A percentile compares a stretch with the other conserved stretches of the same genome.
Evolutionary conservation across 73 alveolate species (phyloP).

Genomic region (Tetrahymena thermophila): DNA sequence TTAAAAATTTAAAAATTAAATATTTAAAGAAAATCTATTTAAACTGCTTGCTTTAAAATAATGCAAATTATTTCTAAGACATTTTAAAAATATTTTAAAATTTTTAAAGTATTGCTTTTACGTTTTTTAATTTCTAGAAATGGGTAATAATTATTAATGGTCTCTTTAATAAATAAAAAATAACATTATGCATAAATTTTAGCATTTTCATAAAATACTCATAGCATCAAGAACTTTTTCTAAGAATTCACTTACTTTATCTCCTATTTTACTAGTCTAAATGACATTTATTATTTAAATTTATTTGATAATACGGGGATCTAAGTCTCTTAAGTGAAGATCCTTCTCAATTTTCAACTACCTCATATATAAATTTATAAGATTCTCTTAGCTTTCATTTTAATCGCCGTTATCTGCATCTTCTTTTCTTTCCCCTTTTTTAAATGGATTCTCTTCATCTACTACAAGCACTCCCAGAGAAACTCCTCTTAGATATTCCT

Average conservation of each 20-base stretch:
- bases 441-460: background rate
- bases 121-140: background rate
- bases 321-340: background rate
- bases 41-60: too few species aligned
- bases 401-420: background rate
- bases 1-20: too few species aligned
- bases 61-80: too few species aligned
- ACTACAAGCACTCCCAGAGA: background rate
- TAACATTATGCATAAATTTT: background rate
- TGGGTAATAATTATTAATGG: background rate
- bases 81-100: too few species aligned
- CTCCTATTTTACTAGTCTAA: background rate
- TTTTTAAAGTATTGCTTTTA: too few species aligned
- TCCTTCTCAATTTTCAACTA: background rate
- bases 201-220: background rate
- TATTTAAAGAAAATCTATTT: too few species aligned
- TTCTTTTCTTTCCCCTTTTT: background rate
- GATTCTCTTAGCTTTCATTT: background rate
- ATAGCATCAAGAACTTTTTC: background rate
- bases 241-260: background rate
- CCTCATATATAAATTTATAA: background rate
- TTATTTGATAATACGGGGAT: background rate
- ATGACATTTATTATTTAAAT: background rate
- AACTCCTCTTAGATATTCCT: background rate
- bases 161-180: background rate